These are phyloP conservation scores for Allium fistulosum DNA, from an alignment of 106 monocot genomes.

Conservation along the genomic window DNA sequence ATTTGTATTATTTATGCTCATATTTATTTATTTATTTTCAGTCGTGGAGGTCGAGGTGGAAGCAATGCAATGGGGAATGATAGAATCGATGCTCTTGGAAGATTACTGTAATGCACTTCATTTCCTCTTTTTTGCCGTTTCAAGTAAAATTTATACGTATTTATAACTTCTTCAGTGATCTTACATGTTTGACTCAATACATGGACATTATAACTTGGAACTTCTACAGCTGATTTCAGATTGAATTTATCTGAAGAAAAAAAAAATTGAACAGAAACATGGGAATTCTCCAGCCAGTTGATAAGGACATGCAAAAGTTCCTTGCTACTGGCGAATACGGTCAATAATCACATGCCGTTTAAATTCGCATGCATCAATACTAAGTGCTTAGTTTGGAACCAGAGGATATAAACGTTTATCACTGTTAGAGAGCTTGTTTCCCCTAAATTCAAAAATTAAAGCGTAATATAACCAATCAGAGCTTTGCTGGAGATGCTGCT, in stretches of 20 bases:
- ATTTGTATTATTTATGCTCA: neutral
- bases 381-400: too few relatives aligned
- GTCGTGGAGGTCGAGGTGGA: slow-evolving; percentile 22
- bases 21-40: neutral
- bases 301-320: too few relatives aligned
- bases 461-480: too few relatives aligned
- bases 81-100: slow-evolving; percentile 57
- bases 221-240: neutral
- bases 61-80: slow-evolving; percentile 8
- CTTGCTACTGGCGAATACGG: too few relatives aligned
- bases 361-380: too few relatives aligned
- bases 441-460: too few relatives aligned
- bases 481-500: too few relatives aligned
- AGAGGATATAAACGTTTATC: too few relatives aligned
- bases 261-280: neutral
- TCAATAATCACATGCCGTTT: too few relatives aligned
- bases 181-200: neutral
- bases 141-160: neutral
- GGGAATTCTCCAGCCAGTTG: too few relatives aligned
- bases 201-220: neutral
- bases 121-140: neutral
- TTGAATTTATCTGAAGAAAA: neutral
- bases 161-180: neutral
- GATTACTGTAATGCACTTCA: slow-evolving; percentile 32
- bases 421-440: too few relatives aligned